These are phyloP conservation scores for Tephrocybe sp. DNA, from an alignment of 768 basidiomycete species.

Conservation along the genomic window DNA sequence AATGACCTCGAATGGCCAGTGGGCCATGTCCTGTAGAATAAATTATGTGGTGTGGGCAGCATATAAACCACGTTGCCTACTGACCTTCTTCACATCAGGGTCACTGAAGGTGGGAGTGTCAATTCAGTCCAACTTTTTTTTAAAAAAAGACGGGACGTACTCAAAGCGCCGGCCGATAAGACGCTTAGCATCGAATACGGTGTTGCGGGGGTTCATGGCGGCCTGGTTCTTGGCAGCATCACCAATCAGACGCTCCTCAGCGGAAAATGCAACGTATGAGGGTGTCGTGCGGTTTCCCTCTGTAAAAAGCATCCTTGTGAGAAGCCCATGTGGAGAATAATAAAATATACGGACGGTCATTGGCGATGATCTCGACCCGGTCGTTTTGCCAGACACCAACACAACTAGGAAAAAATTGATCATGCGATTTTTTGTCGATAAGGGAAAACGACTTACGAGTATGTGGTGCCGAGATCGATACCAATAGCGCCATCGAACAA, in stretches of 20 bases:
- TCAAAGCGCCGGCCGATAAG: conserved; percentile 97
- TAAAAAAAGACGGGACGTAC: conserved; percentile 43
- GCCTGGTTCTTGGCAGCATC: conserved; percentile 99
- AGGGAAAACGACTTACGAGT: conserved; percentile 63
- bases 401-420: conserved; percentile 56
- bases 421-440: background rate
- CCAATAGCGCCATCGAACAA: conserved; percentile 95
- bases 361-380: conserved; percentile 99
- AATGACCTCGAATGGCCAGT: conserved; percentile 98
- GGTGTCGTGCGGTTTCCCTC: conserved; percentile 99
- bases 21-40: conserved; percentile 74
- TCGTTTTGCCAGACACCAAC: conserved; percentile 99
- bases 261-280: conserved; percentile 98
- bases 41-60: conserved; percentile 10
- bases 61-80: conserved; percentile 16
- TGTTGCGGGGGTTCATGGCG: conserved; percentile 99
- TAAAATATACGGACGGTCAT: conserved; percentile 71
- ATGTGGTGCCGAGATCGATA: conserved; percentile 96
- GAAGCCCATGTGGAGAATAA: background rate
- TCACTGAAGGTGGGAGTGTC: conserved; percentile 48
- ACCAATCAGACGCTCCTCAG: conserved; percentile 95
- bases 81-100: conserved; percentile 89
- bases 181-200: conserved; percentile 99
- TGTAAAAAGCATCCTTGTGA: conserved; percentile 27
- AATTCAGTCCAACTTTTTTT: conserved; percentile 5